These are phyloP conservation scores for Tetrastigma voinierianum DNA, from an alignment of 164 flowering plant species.

Conservation along the genomic window DNA sequence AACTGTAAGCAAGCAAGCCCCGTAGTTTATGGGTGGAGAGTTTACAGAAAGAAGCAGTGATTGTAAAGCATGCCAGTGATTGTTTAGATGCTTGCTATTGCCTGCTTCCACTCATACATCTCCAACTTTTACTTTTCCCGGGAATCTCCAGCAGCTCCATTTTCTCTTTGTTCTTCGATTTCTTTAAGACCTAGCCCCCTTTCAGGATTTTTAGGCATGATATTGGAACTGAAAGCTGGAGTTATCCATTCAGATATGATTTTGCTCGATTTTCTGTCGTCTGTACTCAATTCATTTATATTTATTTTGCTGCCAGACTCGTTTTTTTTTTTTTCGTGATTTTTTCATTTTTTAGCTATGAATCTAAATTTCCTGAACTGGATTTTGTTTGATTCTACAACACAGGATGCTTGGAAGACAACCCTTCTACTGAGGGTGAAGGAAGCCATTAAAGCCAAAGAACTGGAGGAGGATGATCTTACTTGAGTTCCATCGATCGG, in stretches of 20 bases:
- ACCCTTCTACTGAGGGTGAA: conserved; percentile 73
- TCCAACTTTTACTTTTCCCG: neutral
- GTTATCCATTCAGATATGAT: neutral
- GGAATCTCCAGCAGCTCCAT: neutral
- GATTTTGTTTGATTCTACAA: neutral
- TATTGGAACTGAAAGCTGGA: neutral
- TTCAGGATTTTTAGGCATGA: neutral
- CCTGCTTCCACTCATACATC: neutral
- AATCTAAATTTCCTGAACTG: neutral
- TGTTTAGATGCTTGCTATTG: neutral
- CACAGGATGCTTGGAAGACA: conserved; percentile 79
- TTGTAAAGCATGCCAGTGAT: neutral
- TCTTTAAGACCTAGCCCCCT: neutral
- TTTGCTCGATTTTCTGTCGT: neutral
- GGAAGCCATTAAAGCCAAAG: conserved; percentile 64
- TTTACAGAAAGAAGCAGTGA: neutral
- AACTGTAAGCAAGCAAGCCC: too few species aligned
- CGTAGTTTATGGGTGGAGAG: neutral
- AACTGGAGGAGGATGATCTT: conserved; percentile 72
- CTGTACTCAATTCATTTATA: neutral
- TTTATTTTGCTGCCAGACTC: neutral
- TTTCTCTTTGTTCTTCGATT: neutral
- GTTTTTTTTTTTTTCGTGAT: neutral
- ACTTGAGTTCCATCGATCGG: conserved; percentile 29
- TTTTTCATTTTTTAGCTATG: neutral